Evolutionary conservation across 768 basidiomycete genomes (phyloP), one percentile per base, ranked within the genome.

Genomic region (Suillus plorans): DNA sequence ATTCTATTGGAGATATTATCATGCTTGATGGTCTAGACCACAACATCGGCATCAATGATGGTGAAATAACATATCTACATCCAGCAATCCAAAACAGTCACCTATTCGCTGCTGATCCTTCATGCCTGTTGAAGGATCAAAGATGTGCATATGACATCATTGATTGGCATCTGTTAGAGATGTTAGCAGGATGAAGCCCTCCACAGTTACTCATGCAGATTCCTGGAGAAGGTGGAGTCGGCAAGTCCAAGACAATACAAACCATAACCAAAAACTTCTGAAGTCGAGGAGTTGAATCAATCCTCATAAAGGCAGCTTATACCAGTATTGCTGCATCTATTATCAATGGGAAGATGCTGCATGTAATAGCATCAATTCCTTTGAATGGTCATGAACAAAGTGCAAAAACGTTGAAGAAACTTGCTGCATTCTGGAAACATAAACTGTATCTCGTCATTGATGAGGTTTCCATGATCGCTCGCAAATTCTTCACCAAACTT

Each of bases 211-310:
- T 73, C 0, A 82, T 83, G 81, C 44, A 78, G 0, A 65, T 84
- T 0, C 66, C 72, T 1, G 83, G 83, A 0, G 74, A 79, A 59
- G 82, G 82, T 0, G 82, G 83, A 0, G 80, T 79, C 0, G 82
- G 84, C 0, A 85, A 85, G 63, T 80, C 81, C 0, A 72, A 69
- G 2, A 61, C 82, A 0, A 82, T 84, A 10, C 68, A 79, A 66
- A 79, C 6, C 0, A 72, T 84, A 0, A 77, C 79, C 0, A 22
- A 52, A 14, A 67, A 72, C 2, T 84, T 84, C 53, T 55, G 39
- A 1, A 22, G 20, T 7, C 57, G 53, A 12, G 64, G 67, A 0
- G 61, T 60, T 13, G 2, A 3, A 0, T 16, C 63, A 5, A 22
- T 69, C 0, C 67, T 84, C 0, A 64, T 76, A 0, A 84, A 80